Conservation (phyloP, 2,329 filamentous ascomycete species). For the Pseudonectria buxi region DNA sequence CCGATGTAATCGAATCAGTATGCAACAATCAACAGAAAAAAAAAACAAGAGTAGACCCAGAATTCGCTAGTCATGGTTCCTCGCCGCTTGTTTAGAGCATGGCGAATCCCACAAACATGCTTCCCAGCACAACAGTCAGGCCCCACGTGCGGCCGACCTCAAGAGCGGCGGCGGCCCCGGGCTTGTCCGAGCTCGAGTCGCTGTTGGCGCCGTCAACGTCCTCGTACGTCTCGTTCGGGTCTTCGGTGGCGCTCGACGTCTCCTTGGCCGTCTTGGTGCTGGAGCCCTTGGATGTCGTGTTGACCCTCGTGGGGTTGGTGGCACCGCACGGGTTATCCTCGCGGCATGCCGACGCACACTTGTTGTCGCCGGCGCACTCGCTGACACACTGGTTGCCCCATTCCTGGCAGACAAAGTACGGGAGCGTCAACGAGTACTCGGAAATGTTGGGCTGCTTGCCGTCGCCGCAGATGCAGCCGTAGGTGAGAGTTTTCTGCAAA, state of each 20-base stretch:
- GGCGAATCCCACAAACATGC: constrained; percentile 35
- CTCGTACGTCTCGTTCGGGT: constrained; percentile 31
- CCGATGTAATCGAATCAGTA: too few relatives aligned
- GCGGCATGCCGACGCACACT: constrained; percentile 56
- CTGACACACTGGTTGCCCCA: constrained; percentile 63
- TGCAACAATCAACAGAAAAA: constrained; percentile 6
- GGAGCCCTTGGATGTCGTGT: constrained; percentile 39
- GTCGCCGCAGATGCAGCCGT: constrained; percentile 65
- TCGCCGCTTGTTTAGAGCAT: constrained; percentile 24
- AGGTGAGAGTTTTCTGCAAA: constrained; percentile 51
- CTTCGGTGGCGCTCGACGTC: constrained; percentile 28
- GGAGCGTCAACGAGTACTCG: constrained; percentile 71
- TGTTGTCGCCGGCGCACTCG: constrained; percentile 46
- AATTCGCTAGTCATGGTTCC: neutral
- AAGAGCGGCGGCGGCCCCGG: constrained; percentile 23
- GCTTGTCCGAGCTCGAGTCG: constrained; percentile 10
- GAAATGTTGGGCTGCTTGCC: constrained; percentile 62
- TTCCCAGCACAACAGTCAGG: constrained; percentile 30
- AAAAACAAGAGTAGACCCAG: neutral
- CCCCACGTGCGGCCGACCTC: constrained; percentile 32
- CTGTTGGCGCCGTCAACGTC: constrained; percentile 7
- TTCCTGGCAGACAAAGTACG: constrained; percentile 68
- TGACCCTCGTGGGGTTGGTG: constrained; percentile 52
- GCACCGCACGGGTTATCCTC: constrained; percentile 68
- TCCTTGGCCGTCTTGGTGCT: constrained; percentile 33